Evolutionary conservation across 108 stramenopile species (phyloP), one percentile per base, ranked within the genome.

Genomic region (Mediolabrus comicus): DNA sequence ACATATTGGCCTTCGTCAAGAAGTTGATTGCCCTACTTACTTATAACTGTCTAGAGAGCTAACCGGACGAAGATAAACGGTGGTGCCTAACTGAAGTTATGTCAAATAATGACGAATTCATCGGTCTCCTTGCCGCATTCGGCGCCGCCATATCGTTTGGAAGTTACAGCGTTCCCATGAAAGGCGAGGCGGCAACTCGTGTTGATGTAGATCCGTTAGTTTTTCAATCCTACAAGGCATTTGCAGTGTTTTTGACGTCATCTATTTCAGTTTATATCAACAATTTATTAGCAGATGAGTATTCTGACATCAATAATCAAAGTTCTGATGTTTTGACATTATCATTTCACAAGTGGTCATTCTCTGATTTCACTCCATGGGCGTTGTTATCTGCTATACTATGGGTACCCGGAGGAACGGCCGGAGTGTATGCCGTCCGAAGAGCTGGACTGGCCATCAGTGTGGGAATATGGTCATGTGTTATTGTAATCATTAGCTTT

Each of bases 161-260:
- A 31, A 78, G 74, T 25, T 96, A 93, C 65, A 89, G 90, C 14
- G 95, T 92, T 4, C 95, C 92, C 1, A 86, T 96, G 75, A 93
- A 93, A 74, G 79, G 77, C 30, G 80, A 85, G 51, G 73, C 67
- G 9, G 81, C 87, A 19, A 73, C 65, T 17, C 57, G 73, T 17
- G 62, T 88, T n/a, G 77, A 93, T 63, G 78, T 93, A 62, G 90
- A 96, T 60, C 91, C 92, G 0, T 75, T 96, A 2, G 91, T 87
- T 27, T 88, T 96, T 73, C 95, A 96, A 75, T 62, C 85, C 46
- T 96, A 96, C 81, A 96, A 96, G 74, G 90, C 83, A 27, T 62
- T 68, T 26, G 53, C 62, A 6, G 71, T 76, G 2, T 55, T 84
- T 17, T 29, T 39, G 27, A 83, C 60, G 4, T 80, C 75, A 3